Conservation (phyloP, 2,329 filamentous ascomycete genomes). For the Septoria petroselini region DNA sequence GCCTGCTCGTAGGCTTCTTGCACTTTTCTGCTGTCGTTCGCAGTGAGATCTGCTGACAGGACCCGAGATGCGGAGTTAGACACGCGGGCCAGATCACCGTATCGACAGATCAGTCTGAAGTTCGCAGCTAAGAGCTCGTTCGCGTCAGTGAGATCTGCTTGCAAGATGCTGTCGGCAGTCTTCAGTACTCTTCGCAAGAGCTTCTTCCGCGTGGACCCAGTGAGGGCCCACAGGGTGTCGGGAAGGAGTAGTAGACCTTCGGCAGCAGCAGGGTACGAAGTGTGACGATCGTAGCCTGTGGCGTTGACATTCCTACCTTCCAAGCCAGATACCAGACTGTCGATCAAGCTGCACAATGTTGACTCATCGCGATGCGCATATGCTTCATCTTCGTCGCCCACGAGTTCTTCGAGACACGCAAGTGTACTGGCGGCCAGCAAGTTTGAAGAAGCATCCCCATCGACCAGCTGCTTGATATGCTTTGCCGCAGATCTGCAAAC, state of each 20-base stretch:
- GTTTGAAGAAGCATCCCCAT: neutral
- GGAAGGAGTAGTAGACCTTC: constrained; percentile 2
- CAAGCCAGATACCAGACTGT: neutral
- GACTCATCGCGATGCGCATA: constrained; percentile 3
- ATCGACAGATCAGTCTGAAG: constrained; percentile 9
- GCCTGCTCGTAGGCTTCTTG: neutral
- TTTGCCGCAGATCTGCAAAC: neutral
- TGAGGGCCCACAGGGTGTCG: neutral
- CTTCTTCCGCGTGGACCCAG: constrained; percentile 1
- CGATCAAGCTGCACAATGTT: neutral
- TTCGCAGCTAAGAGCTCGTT: neutral
- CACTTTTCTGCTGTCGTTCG: neutral
- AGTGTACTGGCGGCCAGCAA: neutral
- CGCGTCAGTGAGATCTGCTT: neutral
- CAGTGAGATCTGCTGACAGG: neutral
- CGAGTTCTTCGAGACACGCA: neutral
- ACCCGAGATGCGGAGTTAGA: neutral
- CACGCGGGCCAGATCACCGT: neutral
- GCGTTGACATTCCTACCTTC: neutral
- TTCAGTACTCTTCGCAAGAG: neutral
- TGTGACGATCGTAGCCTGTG: neutral
- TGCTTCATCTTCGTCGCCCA: neutral
- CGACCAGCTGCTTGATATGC: no score
- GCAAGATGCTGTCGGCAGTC: neutral
- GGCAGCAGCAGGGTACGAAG: neutral